Conservation (phyloP, 2,329 filamentous ascomycete species). For the Amauroascus verrucosus region DNA sequence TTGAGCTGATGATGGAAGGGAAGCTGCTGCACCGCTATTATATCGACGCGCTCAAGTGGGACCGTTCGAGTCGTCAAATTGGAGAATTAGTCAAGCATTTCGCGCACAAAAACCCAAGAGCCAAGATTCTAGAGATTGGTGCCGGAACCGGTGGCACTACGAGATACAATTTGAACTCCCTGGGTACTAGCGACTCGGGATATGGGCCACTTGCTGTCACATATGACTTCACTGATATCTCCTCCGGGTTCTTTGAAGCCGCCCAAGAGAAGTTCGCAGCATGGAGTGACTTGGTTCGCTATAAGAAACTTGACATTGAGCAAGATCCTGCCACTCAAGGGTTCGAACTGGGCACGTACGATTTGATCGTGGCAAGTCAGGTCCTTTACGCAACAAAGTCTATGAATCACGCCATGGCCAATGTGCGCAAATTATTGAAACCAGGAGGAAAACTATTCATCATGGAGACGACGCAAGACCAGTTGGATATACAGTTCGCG, state of each 20-base stretch:
- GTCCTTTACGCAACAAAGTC: constrained; percentile 1
- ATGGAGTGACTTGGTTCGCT: neutral
- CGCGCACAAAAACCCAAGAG: constrained; percentile 9
- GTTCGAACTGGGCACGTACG: constrained; percentile 16
- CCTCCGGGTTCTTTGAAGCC: constrained; percentile 33
- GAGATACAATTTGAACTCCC: constrained; percentile 4
- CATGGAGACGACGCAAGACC: constrained; percentile 10
- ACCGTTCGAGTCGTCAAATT: neutral
- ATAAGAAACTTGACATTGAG: constrained; percentile 17
- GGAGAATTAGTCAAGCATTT: neutral
- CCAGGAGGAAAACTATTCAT: constrained; percentile 13
- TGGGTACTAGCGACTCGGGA: neutral
- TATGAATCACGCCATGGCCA: neutral
- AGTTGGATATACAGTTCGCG: neutral
- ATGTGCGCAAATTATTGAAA: neutral
- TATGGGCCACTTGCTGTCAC: neutral
- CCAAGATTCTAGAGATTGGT: constrained; percentile 19
- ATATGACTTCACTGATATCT: constrained; percentile 36
- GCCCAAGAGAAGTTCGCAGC: constrained; percentile 22
- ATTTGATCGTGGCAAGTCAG: constrained; percentile 20
- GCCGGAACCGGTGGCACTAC: constrained; percentile 16
- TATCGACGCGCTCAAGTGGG: neutral
- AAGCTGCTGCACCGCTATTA: neutral
- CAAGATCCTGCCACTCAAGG: constrained; percentile 17
- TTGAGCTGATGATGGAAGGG: neutral